Percentiles rank a stretch among this genome's conserved stretches.
These are phyloP conservation scores for Physaria fendleri DNA, from an alignment of 345 rosid species.

Conservation along the genomic window DNA sequence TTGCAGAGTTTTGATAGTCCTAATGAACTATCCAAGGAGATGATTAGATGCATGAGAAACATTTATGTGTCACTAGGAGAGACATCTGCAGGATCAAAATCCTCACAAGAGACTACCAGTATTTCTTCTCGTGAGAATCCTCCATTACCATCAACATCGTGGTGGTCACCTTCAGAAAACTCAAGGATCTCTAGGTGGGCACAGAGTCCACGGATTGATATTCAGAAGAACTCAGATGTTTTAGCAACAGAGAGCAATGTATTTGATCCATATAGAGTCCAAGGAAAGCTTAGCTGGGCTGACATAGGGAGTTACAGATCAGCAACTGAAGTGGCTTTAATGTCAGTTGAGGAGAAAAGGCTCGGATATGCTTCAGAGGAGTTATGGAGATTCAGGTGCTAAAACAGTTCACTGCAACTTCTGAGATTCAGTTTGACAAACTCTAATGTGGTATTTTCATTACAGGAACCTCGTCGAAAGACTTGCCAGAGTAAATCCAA, in stretches of 20 bases:
- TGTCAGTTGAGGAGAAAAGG: conserved; percentile 33
- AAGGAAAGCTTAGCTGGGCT: conserved; percentile 31
- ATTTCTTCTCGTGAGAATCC: too few relatives aligned
- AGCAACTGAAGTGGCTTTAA: conserved; percentile 32
- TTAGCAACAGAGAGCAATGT: conserved; percentile 20
- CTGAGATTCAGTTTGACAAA: background rate
- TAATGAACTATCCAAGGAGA: too few relatives aligned
- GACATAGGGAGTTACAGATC: conserved; percentile 30
- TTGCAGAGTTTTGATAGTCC: too few relatives aligned
- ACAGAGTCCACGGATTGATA: conserved; percentile 29
- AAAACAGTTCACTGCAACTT: background rate
- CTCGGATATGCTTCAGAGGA: conserved; percentile 36
- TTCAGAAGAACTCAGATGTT: conserved; percentile 27
- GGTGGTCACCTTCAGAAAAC: conserved; percentile 34
- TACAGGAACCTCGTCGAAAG: conserved; percentile 81
- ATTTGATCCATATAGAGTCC: conserved; percentile 28
- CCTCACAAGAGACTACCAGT: too few relatives aligned
- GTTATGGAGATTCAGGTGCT: conserved; percentile 32
- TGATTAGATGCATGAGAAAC: too few relatives aligned
- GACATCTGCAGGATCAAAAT: too few relatives aligned
- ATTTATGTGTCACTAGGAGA: too few relatives aligned
- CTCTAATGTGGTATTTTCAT: background rate
- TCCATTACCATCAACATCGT: too few relatives aligned
- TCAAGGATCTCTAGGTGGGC: conserved; percentile 31
- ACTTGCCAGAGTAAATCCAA: conserved; percentile 76